Evolutionary conservation across 208 protist genomes (phyloP).

Genomic region (Wallacemonas sp.): DNA sequence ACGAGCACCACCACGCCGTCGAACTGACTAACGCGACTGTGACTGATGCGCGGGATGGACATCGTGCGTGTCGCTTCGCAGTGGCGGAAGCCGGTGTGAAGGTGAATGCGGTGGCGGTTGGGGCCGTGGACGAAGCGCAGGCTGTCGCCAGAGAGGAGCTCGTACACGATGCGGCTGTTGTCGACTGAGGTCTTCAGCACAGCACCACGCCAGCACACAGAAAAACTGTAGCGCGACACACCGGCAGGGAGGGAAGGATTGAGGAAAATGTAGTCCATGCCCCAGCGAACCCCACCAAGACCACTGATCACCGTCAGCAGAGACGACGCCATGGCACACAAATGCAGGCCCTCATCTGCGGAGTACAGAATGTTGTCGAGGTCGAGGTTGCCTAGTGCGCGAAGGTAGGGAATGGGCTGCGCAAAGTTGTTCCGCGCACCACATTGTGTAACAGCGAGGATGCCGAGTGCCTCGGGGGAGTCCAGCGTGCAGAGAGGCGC

Average conservation of each 20-base stretch:
- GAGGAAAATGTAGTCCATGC: conserved; percentile 48
- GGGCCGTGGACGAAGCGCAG: conserved; percentile 84
- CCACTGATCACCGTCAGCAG: conserved; percentile 69
- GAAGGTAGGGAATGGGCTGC: conserved; percentile 73
- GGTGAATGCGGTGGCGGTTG: conserved; percentile 71
- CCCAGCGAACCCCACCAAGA: conserved; percentile 69
- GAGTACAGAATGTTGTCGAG: conserved; percentile 88
- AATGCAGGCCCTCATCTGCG: conserved; percentile 86
- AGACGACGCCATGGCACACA: conserved; percentile 68
- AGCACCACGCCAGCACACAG: conserved; percentile 74
- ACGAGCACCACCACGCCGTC: conserved; percentile 82
- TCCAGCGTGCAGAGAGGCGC: conserved; percentile 83
- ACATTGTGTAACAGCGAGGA: conserved; percentile 75
- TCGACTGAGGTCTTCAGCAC: conserved; percentile 67
- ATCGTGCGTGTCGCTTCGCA: conserved; percentile 34
- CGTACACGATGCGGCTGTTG: conserved; percentile 66
- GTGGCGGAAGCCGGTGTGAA: conserved; percentile 69
- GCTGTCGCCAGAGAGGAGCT: conserved; percentile 72
- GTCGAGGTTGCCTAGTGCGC: conserved; percentile 75
- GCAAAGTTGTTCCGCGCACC: conserved; percentile 56
- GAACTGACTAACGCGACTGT: conserved; percentile 54
- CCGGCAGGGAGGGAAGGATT: conserved; percentile 78
- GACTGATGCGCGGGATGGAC: conserved; percentile 52
- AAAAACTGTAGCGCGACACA: conserved; percentile 67
- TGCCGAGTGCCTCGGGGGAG: conserved; percentile 73